phyloP scores from a whole-genome alignment of 208 protist genomes.

The Trypanosoma vivax region DNA sequence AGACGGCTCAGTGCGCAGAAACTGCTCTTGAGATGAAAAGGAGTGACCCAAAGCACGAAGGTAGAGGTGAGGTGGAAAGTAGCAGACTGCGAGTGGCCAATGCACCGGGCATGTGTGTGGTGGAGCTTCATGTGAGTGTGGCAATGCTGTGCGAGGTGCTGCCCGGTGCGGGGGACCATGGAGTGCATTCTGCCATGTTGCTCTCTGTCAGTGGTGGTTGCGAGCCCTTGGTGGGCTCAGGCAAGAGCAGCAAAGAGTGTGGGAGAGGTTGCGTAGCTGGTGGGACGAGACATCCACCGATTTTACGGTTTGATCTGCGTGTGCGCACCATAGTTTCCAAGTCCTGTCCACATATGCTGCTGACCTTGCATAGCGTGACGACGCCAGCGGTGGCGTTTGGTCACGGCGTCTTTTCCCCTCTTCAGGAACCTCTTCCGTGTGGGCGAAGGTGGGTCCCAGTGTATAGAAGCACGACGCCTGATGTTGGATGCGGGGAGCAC shows the following conservation, averaged over 20 bases:
- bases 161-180: slow-evolving; percentile 4
- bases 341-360: slow-evolving; percentile 25
- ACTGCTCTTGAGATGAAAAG: too few species aligned
- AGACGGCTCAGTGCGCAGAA: too few species aligned
- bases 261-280: not conserved
- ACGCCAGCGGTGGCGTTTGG: slow-evolving; percentile 31
- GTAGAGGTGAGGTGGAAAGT: not conserved
- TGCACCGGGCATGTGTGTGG: slow-evolving; percentile 19
- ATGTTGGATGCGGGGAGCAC: not conserved
- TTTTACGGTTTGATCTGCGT: slow-evolving; percentile 27
- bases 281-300: slow-evolving; percentile 22
- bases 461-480: slow-evolving; percentile 4
- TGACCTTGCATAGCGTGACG: slow-evolving; percentile 33
- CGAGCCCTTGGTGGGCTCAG: slow-evolving; percentile 8
- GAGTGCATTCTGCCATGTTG: slow-evolving; percentile 1
- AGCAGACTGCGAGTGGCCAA: not conserved
- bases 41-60: not conserved
- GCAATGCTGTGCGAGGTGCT: slow-evolving; percentile 20
- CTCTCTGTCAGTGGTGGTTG: slow-evolving; percentile 16
- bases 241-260: not conserved
- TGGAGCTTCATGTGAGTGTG: slow-evolving; percentile 32
- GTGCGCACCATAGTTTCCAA: slow-evolving; percentile 28
- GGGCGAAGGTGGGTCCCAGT: slow-evolving; percentile 37
- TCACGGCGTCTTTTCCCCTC: slow-evolving; percentile 29
- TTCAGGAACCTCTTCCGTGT: not conserved